Evolutionary conservation across 192 early-diverging fungal genomes (phyloP).

Genomic region (Backusella luteola): DNA sequence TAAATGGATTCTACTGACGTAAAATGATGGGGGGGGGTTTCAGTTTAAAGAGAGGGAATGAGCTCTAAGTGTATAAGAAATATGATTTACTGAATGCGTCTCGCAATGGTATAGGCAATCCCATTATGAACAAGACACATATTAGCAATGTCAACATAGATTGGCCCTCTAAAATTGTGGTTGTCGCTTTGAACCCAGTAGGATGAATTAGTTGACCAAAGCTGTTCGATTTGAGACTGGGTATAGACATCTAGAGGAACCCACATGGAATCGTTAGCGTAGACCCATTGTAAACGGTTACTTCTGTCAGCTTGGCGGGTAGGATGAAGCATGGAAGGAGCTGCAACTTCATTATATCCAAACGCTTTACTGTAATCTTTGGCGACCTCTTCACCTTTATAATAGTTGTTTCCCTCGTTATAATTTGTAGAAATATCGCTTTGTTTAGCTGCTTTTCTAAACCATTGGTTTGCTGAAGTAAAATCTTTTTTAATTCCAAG

Average conservation of each 20-base stretch:
- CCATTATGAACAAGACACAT: neutral
- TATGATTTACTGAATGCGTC: neutral
- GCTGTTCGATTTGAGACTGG: neutral
- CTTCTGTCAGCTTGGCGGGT: neutral
- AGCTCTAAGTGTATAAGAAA: neutral
- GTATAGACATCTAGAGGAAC: neutral
- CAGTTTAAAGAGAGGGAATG: no score
- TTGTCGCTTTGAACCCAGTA: neutral
- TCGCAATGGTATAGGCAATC: neutral
- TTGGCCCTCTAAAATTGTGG: neutral
- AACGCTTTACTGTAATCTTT: no score
- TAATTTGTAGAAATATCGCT: no score
- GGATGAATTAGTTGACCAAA: neutral
- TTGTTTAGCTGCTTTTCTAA: no score
- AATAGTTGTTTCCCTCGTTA: no score
- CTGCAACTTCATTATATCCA: no score
- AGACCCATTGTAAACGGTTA: neutral
- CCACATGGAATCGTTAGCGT: neutral
- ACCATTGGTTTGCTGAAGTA: no score
- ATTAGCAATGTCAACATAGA: neutral
- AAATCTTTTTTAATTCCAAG: no score
- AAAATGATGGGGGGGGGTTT: neutral
- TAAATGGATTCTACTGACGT: neutral
- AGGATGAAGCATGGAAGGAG: neutral
- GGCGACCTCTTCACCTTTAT: no score